A percentile compares a stretch with the other conserved stretches of the same genome.
These are phyloP conservation scores for Paramarasmius palmivorus DNA, from an alignment of 1,284 basidiomycete species.

Conservation along the genomic window DNA sequence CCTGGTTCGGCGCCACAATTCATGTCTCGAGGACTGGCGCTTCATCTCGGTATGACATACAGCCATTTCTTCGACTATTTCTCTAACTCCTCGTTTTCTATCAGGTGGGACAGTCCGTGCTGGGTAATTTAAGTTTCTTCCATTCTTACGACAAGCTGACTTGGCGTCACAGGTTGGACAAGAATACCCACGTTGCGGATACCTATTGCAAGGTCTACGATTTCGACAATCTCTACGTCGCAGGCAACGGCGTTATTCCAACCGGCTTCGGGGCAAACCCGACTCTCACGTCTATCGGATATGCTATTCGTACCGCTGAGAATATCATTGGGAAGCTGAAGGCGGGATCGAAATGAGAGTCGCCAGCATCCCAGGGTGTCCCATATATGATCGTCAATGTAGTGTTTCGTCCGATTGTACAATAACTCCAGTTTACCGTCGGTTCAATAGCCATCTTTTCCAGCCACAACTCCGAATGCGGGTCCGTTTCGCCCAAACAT, in stretches of 20 bases:
- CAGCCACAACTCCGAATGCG: slow-evolving; percentile 25
- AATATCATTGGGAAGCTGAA: not conserved
- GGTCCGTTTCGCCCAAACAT: slow-evolving; percentile 30
- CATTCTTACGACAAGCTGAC: no score
- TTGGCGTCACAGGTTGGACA: no score
- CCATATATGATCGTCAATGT: no score
- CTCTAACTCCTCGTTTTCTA: no score
- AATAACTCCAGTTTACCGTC: no score
- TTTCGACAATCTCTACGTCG: slow-evolving; percentile 28
- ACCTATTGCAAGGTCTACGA: slow-evolving; percentile 23
- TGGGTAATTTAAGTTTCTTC: no score
- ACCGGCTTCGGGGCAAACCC: slow-evolving; percentile 23
- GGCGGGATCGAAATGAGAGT: no score
- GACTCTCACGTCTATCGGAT: slow-evolving; percentile 25
- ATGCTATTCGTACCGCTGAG: slow-evolving; percentile 12
- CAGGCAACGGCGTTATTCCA: slow-evolving; percentile 20
- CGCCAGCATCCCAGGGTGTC: no score
- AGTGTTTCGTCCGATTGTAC: no score
- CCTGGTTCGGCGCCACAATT: not conserved
- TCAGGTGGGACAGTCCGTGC: no score
- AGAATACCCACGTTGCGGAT: slow-evolving; percentile 12
- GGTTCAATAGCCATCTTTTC: slow-evolving; percentile 23
- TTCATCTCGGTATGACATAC: not conserved
- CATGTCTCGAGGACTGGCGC: not conserved
- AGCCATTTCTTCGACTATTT: not conserved